phyloP scores from a whole-genome alignment of 2,329 filamentous ascomycete species.

The Boeremia exigua region DNA sequence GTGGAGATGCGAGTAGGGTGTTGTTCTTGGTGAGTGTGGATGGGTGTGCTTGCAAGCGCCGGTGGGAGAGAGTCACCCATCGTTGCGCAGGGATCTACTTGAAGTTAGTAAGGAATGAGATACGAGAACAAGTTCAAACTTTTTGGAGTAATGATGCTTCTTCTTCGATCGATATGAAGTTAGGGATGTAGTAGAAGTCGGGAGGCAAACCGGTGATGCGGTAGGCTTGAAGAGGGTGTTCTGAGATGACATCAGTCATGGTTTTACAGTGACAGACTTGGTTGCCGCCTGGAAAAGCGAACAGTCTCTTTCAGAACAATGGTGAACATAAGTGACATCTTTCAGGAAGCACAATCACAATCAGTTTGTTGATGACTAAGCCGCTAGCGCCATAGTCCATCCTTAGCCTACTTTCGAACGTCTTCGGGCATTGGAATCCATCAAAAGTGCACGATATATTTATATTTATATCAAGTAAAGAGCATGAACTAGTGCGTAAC shows the following conservation, averaged over 20 bases:
- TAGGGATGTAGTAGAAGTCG: slow-evolving; percentile 80
- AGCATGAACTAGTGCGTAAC: too few species aligned
- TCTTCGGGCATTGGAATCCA: too few species aligned
- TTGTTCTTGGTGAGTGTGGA: slow-evolving; percentile 75
- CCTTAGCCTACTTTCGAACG: too few species aligned
- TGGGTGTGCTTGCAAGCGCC: slow-evolving; percentile 89
- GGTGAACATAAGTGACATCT: too few species aligned
- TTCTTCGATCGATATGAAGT: slow-evolving; percentile 81
- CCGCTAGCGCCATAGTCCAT: neutral
- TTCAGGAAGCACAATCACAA: too few species aligned
- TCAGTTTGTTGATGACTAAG: neutral
- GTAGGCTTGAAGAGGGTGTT: slow-evolving; percentile 20
- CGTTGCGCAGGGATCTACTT: slow-evolving; percentile 58
- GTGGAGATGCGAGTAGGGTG: slow-evolving; percentile 73
- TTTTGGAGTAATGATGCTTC: slow-evolving; percentile 74
- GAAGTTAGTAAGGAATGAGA: neutral
- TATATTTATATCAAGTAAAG: too few species aligned
- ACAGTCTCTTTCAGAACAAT: too few species aligned
- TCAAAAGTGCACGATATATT: too few species aligned
- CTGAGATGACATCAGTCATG: neutral
- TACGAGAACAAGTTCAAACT: slow-evolving; percentile 50
- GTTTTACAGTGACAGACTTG: neutral
- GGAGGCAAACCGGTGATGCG: slow-evolving; percentile 63
- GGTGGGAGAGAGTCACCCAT: slow-evolving; percentile 88
- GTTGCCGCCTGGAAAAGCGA: too few species aligned